These are phyloP conservation scores for Heliosperma pusillum DNA, from an alignment of 148 eudicot genomes.

Conservation along the genomic window DNA sequence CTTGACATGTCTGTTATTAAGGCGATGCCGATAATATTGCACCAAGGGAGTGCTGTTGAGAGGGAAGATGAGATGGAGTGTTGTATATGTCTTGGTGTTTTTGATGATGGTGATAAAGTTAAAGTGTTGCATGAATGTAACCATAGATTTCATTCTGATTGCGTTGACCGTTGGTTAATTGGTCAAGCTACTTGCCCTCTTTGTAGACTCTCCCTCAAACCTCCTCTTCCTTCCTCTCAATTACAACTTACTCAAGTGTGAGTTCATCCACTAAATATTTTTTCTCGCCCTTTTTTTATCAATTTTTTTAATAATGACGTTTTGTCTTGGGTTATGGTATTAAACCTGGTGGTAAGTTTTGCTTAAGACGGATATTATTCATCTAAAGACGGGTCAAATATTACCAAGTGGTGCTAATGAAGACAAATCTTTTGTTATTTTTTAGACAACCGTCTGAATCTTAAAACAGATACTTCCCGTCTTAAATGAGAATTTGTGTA, in stretches of 20 bases:
- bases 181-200: slow-evolving; percentile 71
- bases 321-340: too few relatives aligned
- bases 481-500: too few relatives aligned
- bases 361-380: too few relatives aligned
- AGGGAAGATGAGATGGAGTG: slow-evolving; percentile 48
- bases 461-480: too few relatives aligned
- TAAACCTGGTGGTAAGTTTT: too few relatives aligned
- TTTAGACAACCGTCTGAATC: too few relatives aligned
- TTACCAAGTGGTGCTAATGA: too few relatives aligned
- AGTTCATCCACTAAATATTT: not conserved
- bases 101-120: slow-evolving; percentile 64
- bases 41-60: slow-evolving; percentile 22
- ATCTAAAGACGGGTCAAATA: too few relatives aligned
- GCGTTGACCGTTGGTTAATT: slow-evolving; percentile 67
- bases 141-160: slow-evolving; percentile 65
- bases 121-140: slow-evolving; percentile 55
- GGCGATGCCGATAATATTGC: slow-evolving; percentile 43
- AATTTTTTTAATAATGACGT: too few relatives aligned
- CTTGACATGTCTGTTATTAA: slow-evolving; percentile 35
- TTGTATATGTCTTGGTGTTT: slow-evolving; percentile 62
- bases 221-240: slow-evolving; percentile 35
- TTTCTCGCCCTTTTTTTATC: too few relatives aligned
- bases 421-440: too few relatives aligned
- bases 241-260: not conserved
- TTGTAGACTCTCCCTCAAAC: slow-evolving; percentile 52